phyloP scores from a whole-genome alignment of 208 protist species.

The Tritrichomonas foetus region DNA sequence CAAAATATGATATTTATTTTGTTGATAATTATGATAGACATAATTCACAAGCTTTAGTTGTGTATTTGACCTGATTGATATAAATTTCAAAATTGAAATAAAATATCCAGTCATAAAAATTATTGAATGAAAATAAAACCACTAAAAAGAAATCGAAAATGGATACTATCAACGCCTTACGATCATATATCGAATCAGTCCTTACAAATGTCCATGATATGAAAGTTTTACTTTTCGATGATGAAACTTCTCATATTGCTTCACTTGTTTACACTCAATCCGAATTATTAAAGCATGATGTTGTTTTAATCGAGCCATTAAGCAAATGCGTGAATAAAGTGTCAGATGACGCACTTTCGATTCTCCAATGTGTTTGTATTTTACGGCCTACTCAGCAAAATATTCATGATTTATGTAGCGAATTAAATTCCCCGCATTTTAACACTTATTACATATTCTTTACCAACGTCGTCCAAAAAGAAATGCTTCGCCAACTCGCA shows the following conservation, averaged over 20 bases:
- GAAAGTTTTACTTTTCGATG: constrained; percentile 9
- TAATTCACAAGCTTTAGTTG: too few species aligned
- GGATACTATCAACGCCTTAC: background rate
- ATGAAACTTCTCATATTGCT: background rate
- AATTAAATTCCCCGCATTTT: constrained; percentile 1
- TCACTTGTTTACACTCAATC: background rate
- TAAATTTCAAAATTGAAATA: too few species aligned
- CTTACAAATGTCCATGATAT: background rate
- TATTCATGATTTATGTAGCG: background rate
- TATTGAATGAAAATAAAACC: background rate
- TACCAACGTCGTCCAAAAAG: background rate
- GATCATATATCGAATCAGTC: background rate
- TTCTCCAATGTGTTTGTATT: background rate
- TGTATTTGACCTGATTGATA: too few species aligned
- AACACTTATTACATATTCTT: constrained; percentile 12
- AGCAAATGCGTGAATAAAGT: background rate
- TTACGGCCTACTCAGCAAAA: background rate
- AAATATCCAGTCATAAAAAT: background rate
- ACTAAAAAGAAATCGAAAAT: background rate
- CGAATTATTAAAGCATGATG: constrained; percentile 6
- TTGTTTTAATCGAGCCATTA: constrained; percentile 26
- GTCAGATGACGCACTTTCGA: background rate
- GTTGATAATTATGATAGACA: too few species aligned
- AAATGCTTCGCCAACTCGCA: background rate
- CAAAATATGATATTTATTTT: too few species aligned